Conservation (phyloP, 371 early-diverging fungal genomes). For the Blakeslea trispora region DNA sequence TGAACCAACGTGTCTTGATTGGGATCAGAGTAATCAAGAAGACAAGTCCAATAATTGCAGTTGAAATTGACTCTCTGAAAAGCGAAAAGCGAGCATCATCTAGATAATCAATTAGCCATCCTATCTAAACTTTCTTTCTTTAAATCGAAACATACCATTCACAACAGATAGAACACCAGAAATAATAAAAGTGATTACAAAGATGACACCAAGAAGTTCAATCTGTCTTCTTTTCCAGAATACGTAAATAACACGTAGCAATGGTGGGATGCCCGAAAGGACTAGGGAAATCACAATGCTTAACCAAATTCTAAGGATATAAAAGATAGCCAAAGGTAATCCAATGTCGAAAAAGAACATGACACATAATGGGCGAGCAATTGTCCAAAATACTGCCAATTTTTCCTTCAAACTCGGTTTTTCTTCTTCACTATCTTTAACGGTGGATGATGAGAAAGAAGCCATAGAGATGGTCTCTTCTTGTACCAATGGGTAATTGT, state of each 20-base stretch:
- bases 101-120: too few species aligned
- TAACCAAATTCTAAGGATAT: slow-evolving; percentile 30
- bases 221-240: slow-evolving; percentile 28
- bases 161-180: slow-evolving; percentile 44
- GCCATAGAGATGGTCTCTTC: too few species aligned
- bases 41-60: slow-evolving; percentile 38
- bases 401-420: neutral
- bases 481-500: too few species aligned
- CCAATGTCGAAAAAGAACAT: slow-evolving; percentile 25
- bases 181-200: slow-evolving; percentile 42
- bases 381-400: neutral
- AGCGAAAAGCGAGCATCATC: slow-evolving; percentile 46
- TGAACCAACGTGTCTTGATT: slow-evolving; percentile 35
- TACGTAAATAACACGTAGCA: slow-evolving; percentile 31
- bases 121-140: too few species aligned
- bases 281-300: slow-evolving; percentile 39
- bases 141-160: slow-evolving; percentile 21
- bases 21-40: slow-evolving; percentile 51
- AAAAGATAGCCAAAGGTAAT: slow-evolving; percentile 42
- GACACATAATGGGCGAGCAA: neutral
- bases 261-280: slow-evolving; percentile 54
- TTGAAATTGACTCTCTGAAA: slow-evolving; percentile 48
- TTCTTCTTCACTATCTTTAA: neutral
- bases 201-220: slow-evolving; percentile 46
- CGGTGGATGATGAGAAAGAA: too few species aligned